Evolutionary conservation across 768 basidiomycete species (phyloP), one percentile per base, ranked within the genome.

Genomic region (Amanita thiersii): DNA sequence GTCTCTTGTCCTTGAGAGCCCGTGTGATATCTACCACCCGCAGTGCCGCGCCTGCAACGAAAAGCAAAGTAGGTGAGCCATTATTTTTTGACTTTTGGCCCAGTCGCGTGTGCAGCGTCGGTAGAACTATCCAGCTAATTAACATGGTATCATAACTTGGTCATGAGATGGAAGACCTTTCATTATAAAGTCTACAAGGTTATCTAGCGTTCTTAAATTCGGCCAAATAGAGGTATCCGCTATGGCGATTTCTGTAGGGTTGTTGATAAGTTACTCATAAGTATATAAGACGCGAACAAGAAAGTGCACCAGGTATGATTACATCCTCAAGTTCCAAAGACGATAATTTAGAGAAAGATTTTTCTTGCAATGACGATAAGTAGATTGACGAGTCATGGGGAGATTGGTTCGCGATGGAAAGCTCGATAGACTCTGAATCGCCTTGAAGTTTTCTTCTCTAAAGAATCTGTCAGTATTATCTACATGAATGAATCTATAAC

Each of bases 21-120:
- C 89, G 69, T 26, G 86, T 84, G 14, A 91, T 75, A 59, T 97
- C 90, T 38, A 80, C 82, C n/a, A 91, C 92, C 38, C 94, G 76
- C 25, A 97, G 69, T 3, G 94, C 94, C n/a, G 92, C 88, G 19
- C 81, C 79, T 11, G 89, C 74, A 33, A 98, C 59, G 54, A 90
- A 86, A 9, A 99, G 62, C 31, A 96, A 65, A 2, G 89, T 88
- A 2, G 94, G 94, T 28, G 89, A 75, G n/a, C 90, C 91, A 45
- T 72, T 74, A 35, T 69, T 65, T 56, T 87, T 88, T 37, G 90
- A 77, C 50, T 68, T 70, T 57, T 94, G 90, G 19, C 71, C 68
- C 8, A 97, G 63, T 43, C 87, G 77, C 48, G 72, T 72, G 52
- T 72, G 77, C 19, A 92, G 65, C 39, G 64, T 70, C 43, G 83